Conservation (phyloP, 2,329 filamentous ascomycete species). For the Elsinoe fawcettii region DNA sequence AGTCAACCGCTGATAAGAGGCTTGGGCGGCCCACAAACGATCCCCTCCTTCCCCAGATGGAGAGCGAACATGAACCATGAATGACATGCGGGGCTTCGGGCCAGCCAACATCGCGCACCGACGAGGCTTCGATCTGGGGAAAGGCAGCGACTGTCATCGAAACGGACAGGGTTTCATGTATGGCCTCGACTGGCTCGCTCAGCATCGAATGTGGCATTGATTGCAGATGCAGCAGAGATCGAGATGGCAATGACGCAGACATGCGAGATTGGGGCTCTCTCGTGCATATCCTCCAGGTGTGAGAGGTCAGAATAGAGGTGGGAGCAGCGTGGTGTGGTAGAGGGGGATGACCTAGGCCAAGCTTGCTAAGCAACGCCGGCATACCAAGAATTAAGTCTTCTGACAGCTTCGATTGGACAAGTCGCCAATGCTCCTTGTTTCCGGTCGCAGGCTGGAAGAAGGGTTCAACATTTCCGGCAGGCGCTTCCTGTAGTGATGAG, state of each 20-base stretch:
- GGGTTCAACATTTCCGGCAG: neutral
- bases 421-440: constrained; percentile 12
- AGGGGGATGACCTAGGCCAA: constrained; percentile 8
- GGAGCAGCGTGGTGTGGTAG: neutral
- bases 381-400: neutral
- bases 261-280: neutral
- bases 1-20: constrained; percentile 6
- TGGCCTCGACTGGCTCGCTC: neutral
- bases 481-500: neutral
- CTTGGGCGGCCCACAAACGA: constrained; percentile 2
- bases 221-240: neutral
- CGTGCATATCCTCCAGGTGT: constrained; percentile 2
- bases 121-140: neutral
- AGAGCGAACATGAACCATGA: constrained; percentile 2
- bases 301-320: neutral
- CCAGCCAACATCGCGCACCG: constrained; percentile 5
- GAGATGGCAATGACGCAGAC: constrained; percentile 6
- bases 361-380: constrained; percentile 8
- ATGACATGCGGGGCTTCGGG: constrained; percentile 9
- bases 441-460: neutral
- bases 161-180: neutral
- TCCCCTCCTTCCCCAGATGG: constrained; percentile 5
- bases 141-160: neutral
- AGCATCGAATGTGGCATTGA: neutral
- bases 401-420: constrained; percentile 11